These are phyloP conservation scores for Conticribra guillardii DNA, from an alignment of 108 stramenopile species.

Conservation along the genomic window DNA sequence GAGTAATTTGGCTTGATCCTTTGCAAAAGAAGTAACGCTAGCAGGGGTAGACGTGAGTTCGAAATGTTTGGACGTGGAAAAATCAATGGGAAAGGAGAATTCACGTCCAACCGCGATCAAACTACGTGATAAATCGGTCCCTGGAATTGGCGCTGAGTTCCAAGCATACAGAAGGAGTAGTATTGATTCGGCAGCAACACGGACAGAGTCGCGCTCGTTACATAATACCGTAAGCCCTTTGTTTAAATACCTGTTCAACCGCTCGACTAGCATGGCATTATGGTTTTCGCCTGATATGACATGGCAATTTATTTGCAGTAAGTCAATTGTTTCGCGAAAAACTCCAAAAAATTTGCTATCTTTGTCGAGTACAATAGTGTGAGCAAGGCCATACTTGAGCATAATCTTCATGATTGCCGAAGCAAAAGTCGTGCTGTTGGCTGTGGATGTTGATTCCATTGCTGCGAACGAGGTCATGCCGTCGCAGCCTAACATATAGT, in stretches of 20 bases:
- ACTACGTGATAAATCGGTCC: too few relatives aligned
- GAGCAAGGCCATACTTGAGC: background rate
- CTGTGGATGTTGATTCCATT: background rate
- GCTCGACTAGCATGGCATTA: slow-evolving; percentile 20
- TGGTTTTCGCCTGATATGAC: slow-evolving; percentile 17
- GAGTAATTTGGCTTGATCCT: too few relatives aligned
- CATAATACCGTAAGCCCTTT: background rate
- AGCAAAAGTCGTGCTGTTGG: background rate
- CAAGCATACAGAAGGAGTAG: too few relatives aligned
- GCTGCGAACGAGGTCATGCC: slow-evolving; percentile 5
- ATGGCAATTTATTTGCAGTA: slow-evolving; percentile 14
- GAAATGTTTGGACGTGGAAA: too few relatives aligned
- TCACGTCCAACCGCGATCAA: too few relatives aligned
- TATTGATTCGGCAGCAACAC: too few relatives aligned
- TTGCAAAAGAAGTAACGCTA: too few relatives aligned
- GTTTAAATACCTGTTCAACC: slow-evolving; percentile 9
- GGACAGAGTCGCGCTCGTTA: background rate
- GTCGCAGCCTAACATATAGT: slow-evolving; percentile 8
- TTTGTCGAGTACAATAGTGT: background rate
- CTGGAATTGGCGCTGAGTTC: too few relatives aligned
- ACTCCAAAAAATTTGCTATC: slow-evolving; percentile 8
- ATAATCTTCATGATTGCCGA: slow-evolving; percentile 17
- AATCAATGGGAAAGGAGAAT: too few relatives aligned
- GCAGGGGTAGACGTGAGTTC: too few relatives aligned
- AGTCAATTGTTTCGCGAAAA: slow-evolving; percentile 6